phyloP scores from a whole-genome alignment of 768 basidiomycete genomes.

The Zangia roseola region DNA sequence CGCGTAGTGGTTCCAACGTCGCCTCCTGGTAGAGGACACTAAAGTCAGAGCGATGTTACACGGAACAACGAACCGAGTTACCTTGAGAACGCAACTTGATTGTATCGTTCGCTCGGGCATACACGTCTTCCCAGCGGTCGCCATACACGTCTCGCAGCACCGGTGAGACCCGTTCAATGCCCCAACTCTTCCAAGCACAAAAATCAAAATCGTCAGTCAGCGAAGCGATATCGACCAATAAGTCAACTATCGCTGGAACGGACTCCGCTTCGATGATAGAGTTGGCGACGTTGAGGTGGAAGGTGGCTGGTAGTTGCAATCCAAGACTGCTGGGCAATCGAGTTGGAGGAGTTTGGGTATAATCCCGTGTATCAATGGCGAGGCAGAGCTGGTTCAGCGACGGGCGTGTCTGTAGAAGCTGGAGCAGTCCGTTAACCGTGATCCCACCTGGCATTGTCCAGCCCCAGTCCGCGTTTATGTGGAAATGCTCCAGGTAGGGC shows the following conservation, averaged over 20 bases:
- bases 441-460: constrained; percentile 5
- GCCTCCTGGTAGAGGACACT: too few species aligned
- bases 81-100: too few species aligned
- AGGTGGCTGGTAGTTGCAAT: too few species aligned
- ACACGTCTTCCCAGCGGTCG: too few species aligned
- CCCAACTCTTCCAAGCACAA: too few species aligned
- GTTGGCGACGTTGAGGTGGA: not conserved
- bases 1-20: too few species aligned
- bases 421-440: constrained; percentile 5
- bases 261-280: not conserved
- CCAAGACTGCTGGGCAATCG: not conserved
- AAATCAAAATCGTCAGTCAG: not conserved
- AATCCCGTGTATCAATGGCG: constrained; percentile 6
- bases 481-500: constrained; percentile 2
- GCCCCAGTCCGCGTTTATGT: constrained; percentile 8
- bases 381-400: not conserved
- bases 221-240: not conserved
- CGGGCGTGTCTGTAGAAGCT: not conserved
- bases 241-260: not conserved
- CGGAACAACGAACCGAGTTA: too few species aligned
- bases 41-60: too few species aligned
- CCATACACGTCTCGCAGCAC: too few species aligned
- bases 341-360: not conserved
- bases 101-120: too few species aligned
- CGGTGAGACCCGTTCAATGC: too few species aligned